Conservation (phyloP, 495 filamentous ascomycete species). For the Podospora tetraspora region DNA sequence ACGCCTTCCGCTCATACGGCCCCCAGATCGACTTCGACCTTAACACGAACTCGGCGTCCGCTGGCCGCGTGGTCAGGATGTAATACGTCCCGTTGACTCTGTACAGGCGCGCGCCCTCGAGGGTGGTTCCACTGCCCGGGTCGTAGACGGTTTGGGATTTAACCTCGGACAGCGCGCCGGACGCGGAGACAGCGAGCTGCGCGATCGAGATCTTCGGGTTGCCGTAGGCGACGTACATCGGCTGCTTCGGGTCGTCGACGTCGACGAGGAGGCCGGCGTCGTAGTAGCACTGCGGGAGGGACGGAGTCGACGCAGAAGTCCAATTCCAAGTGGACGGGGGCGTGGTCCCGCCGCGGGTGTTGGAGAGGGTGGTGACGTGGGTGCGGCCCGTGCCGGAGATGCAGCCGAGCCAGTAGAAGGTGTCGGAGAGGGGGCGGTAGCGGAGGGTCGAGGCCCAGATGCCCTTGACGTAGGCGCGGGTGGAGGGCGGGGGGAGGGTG, state of each 20-base stretch:
- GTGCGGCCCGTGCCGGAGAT: conserved; percentile 36
- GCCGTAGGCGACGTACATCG: conserved; percentile 54
- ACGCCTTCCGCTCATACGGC: conserved; percentile 38
- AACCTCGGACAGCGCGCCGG: conserved; percentile 30
- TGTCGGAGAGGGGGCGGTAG: conserved; percentile 41
- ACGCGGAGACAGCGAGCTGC: conserved; percentile 44
- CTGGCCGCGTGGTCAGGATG: conserved; percentile 46
- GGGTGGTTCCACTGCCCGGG: conserved; percentile 29
- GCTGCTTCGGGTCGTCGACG: conserved; percentile 43
- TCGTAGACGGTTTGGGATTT: conserved; percentile 40
- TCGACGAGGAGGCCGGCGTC: conserved; percentile 55
- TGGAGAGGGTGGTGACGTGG: conserved; percentile 49
- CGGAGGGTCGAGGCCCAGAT: conserved; percentile 52
- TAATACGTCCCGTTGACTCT: conserved; percentile 51
- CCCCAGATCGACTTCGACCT: conserved; percentile 43
- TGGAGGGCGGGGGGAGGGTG: conserved; percentile 32
- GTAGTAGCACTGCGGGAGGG: conserved; percentile 50
- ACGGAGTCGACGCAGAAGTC: conserved; percentile 20
- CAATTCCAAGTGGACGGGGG: conserved; percentile 24
- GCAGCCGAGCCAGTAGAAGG: conserved; percentile 56
- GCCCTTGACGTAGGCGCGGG: conserved; percentile 45
- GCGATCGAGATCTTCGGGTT: conserved; percentile 45
- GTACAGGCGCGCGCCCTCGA: conserved; percentile 56
- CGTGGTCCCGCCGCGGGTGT: conserved; percentile 3
- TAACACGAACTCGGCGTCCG: conserved; percentile 43